Base-by-base conservation (phyloP, 2,329 filamentous ascomycete genomes). In the Ophiocordyceps camponoti-floridani region DNA sequence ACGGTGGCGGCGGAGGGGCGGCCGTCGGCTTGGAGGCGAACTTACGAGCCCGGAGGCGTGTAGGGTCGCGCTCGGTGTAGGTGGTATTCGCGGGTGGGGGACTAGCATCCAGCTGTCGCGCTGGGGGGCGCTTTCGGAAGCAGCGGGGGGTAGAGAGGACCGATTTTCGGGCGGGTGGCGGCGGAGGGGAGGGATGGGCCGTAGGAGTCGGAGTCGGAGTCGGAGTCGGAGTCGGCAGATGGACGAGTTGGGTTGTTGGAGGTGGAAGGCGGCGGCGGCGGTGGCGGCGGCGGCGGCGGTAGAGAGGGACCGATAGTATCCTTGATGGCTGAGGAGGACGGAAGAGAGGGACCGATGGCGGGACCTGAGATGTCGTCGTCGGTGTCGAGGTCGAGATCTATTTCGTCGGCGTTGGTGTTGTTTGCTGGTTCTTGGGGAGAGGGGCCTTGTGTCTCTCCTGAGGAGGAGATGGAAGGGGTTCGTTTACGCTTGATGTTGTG, bases 71-170 rank as follows among this genome's bases (percentile, higher is more conserved):
- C 66, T 59, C 83, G 64, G 50, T 73, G 52, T 74, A 57, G 64
- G 65, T 67, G 56, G 67, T 57, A 63, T 69, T 55, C 19, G 68
- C 61, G 2, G 68, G 65, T 0, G 83, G 83, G 1, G 82, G 1
- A 76, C 73, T 42, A 86, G 68, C 83, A 88, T 88, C 83, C 83
- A 88, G 54, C 85, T 80, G 65, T 94, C 88, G 53, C 89, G 79
- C 57, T 81, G 73, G 5, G 72, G 68, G 43, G 73, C 70, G 16
- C 60, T 52, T 35, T 37, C 19, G 11, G 13, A 12, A 13, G 66
- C 56, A 5, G 62, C 51, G 13, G 56, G 51, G 3, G 59, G 56
- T 1, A 59, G 51, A 11, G 62, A 54, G 4, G 59, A 13, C 62
- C 62, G 40, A 60, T 58, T 44, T 57, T 51, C 41, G 55, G 72